Conservation (phyloP, 2,329 filamentous ascomycete genomes). For the Clathrospora elynae region DNA sequence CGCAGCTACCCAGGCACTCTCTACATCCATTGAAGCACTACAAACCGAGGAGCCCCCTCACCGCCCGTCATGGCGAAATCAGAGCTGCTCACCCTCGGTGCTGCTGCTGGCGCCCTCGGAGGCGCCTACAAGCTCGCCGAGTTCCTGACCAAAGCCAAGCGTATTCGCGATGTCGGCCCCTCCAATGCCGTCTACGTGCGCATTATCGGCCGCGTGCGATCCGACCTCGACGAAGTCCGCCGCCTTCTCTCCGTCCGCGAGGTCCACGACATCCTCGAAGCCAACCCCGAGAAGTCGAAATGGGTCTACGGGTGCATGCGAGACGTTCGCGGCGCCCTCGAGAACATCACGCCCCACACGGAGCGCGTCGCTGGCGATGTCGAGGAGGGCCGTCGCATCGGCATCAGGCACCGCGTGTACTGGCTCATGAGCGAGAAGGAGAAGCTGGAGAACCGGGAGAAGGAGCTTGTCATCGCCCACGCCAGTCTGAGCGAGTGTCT, state of each 20-base stretch:
- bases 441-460: constrained; percentile 46
- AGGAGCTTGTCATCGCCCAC: constrained; percentile 44
- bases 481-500: constrained; percentile 45
- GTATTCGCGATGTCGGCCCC: constrained; percentile 44
- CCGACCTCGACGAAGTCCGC: constrained; percentile 47
- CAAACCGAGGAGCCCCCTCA: constrained; percentile 6
- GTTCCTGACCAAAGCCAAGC: constrained; percentile 45
- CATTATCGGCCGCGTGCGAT: constrained; percentile 45
- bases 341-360: constrained; percentile 46
- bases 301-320: constrained; percentile 48
- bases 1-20: constrained; percentile 34
- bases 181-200: constrained; percentile 48
- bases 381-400: constrained; percentile 43
- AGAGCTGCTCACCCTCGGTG: constrained; percentile 42
- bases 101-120: constrained; percentile 41
- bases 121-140: constrained; percentile 48
- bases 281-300: constrained; percentile 45
- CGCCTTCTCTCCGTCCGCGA: constrained; percentile 46
- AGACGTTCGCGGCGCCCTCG: constrained; percentile 44
- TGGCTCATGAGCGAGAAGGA: constrained; percentile 50
- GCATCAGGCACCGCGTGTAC: constrained; percentile 44
- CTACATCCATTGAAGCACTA: constrained; percentile 26
- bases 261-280: constrained; percentile 46
- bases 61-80: constrained; percentile 39
- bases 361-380: constrained; percentile 44